Evolutionary conservation across 257 asterid species (phyloP).

Genomic region (Nicotiana benthamiana): DNA sequence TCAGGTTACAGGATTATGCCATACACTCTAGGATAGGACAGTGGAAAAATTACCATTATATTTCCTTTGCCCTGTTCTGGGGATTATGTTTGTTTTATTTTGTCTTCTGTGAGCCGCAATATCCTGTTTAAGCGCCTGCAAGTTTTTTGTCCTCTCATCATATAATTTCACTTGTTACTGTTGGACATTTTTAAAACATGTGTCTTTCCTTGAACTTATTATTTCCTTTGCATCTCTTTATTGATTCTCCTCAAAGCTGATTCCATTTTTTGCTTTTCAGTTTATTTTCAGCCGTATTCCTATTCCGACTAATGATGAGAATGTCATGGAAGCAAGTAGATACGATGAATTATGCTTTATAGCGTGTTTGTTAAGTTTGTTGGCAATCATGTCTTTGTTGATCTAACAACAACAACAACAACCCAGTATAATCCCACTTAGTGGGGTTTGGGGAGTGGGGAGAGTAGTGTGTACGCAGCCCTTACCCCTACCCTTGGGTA

Average conservation of each 20-base stretch:
- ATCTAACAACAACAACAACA: no score
- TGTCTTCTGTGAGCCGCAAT: neutral
- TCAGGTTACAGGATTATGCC: neutral
- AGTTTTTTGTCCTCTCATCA: neutral
- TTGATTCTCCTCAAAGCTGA: neutral
- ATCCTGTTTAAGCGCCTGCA: neutral
- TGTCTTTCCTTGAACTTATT: neutral
- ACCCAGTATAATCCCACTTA: no score
- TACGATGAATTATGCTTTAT: neutral
- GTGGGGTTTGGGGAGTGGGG: no score
- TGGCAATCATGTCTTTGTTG: no score
- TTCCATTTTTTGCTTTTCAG: neutral
- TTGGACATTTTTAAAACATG: neutral
- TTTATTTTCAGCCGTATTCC: neutral
- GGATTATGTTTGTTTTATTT: neutral
- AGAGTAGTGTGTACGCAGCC: no score
- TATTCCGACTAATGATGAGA: no score
- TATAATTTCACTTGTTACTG: neutral
- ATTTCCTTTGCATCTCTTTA: neutral
- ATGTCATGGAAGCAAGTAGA: neutral
- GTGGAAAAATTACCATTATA: neutral
- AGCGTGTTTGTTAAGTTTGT: no score
- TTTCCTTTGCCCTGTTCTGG: no score
- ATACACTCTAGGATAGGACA: neutral
- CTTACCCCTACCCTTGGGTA: no score